Conservation (phyloP, 2,329 filamentous ascomycete species). For the Penicillium occitanis region DNA sequence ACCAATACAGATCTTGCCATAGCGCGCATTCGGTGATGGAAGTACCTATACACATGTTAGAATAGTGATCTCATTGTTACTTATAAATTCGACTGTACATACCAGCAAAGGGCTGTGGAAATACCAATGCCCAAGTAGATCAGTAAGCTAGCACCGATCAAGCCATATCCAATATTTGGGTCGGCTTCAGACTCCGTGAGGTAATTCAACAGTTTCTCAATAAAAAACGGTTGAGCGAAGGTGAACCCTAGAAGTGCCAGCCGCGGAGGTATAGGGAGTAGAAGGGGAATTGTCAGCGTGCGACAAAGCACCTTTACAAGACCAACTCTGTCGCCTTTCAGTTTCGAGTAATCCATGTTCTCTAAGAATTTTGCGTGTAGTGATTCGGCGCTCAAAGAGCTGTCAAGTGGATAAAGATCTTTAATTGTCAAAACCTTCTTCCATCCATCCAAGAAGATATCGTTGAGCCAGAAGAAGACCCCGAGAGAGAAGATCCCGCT, state of each 20-base stretch:
- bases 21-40: conserved; percentile 11
- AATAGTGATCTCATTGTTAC: neutral
- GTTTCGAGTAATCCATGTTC: conserved; percentile 6
- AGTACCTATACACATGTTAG: conserved; percentile 8
- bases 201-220: conserved; percentile 38
- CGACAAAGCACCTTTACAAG: conserved; percentile 14
- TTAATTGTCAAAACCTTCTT: conserved; percentile 40
- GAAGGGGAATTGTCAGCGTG: conserved; percentile 26
- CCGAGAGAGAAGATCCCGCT: conserved; percentile 46
- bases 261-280: conserved; percentile 34
- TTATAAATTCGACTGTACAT: conserved; percentile 22
- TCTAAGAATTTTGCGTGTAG: conserved; percentile 10
- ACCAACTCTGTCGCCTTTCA: conserved; percentile 15
- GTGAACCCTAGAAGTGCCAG: conserved; percentile 36
- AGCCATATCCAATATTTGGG: conserved; percentile 41
- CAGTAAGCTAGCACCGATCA: conserved; percentile 47
- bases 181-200: conserved; percentile 31
- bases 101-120: conserved; percentile 42
- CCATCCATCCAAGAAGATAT: conserved; percentile 49
- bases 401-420: conserved; percentile 48
- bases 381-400: conserved; percentile 24
- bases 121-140: conserved; percentile 46
- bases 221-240: conserved; percentile 40
- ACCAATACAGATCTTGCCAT: conserved; percentile 14
- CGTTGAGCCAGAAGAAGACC: conserved; percentile 52